Percentiles rank a stretch among this genome's conserved stretches.
Conservation (phyloP, 140 eudicot species). For the Stevia rebaudiana region DNA sequence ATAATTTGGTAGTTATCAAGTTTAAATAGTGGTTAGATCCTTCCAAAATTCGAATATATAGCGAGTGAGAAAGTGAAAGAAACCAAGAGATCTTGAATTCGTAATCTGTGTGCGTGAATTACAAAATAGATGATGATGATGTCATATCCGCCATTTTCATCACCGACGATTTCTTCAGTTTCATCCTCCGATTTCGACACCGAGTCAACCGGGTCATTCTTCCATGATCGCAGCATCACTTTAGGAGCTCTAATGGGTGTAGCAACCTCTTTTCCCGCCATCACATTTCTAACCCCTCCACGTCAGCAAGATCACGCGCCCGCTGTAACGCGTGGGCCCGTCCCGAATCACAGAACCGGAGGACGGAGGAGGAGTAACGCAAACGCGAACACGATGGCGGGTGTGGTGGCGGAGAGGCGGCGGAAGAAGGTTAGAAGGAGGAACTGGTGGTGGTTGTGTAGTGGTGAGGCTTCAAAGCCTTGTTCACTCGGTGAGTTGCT, state of each 20-base stretch:
- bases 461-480: constrained; percentile 44
- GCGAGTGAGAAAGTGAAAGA: constrained; percentile 10
- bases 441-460: constrained; percentile 69
- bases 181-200: constrained; percentile 83
- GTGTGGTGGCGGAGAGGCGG: constrained; percentile 30
- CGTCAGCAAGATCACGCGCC: constrained; percentile 33
- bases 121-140: constrained; percentile 23
- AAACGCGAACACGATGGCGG: constrained; percentile 5
- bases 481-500: constrained; percentile 65
- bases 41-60: background rate
- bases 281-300: constrained; percentile 55
- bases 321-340: constrained; percentile 15
- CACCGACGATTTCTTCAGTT: constrained; percentile 63
- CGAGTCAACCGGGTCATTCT: constrained; percentile 80
- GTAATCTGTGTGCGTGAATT: background rate
- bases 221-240: constrained; percentile 74
- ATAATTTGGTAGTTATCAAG: constrained; percentile 3
- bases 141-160: constrained; percentile 53
- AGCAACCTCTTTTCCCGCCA: constrained; percentile 27
- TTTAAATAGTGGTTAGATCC: constrained; percentile 4
- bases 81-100: constrained; percentile 7
- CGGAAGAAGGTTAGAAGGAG: constrained; percentile 31
- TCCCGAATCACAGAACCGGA: background rate
- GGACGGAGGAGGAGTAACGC: constrained; percentile 22
- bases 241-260: constrained; percentile 80